phyloP scores from a whole-genome alignment of 2,329 filamentous ascomycete genomes.

The Pestalotiopsis sp. region DNA sequence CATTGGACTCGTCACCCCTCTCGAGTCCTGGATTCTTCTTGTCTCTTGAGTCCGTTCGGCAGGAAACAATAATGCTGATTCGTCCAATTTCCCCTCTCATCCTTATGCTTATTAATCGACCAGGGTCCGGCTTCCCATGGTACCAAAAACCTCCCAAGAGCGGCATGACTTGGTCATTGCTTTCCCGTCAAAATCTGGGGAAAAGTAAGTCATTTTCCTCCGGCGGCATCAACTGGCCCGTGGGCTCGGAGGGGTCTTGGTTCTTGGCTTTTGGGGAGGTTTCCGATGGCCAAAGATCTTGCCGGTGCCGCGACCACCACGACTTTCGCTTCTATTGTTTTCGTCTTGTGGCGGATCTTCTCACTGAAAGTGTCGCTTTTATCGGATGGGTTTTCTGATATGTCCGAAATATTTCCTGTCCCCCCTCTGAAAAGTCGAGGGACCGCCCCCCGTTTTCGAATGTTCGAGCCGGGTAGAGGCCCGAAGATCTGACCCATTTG shows the following conservation, averaged over 20 bases:
- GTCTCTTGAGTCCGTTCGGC: background rate
- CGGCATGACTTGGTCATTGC: background rate
- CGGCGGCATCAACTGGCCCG: background rate
- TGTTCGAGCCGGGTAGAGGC: background rate
- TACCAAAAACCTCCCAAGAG: background rate
- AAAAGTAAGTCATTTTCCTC: background rate
- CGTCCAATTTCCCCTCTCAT: background rate
- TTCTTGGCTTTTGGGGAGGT: background rate
- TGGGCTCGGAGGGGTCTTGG: background rate
- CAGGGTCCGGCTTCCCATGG: background rate
- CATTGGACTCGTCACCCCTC: too few species aligned
- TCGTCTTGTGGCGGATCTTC: background rate
- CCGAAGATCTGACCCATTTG: constrained; percentile 9
- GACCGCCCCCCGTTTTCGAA: background rate
- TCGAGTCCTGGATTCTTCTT: too few species aligned
- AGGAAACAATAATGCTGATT: background rate
- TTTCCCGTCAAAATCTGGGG: background rate
- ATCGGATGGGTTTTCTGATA: background rate
- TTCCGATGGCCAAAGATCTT: background rate
- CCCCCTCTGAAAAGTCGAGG: background rate
- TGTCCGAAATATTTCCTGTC: background rate
- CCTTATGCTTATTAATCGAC: background rate
- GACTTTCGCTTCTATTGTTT: background rate
- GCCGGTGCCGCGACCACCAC: background rate
- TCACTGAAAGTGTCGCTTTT: too few species aligned